Base-by-base conservation (phyloP, 495 filamentous ascomycete species). In the Xylaria flabelliformis region DNA sequence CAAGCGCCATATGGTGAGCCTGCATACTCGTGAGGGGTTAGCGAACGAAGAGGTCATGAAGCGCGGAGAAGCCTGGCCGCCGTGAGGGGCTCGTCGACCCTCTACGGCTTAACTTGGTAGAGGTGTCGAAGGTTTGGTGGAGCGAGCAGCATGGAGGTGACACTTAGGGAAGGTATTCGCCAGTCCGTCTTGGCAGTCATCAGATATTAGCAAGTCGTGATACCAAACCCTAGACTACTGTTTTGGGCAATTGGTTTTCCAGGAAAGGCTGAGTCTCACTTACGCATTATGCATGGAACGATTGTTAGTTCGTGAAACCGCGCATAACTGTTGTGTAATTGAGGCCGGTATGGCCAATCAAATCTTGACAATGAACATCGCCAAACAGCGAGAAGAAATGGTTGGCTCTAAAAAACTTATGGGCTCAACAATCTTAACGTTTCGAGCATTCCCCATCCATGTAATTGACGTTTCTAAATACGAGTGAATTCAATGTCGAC, bases 1-100 rank as follows among this genome's bases (percentile, higher is more conserved):
- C 64, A 73, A 50, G 64, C 71, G 64, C 71, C 70, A 72, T 66
- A 72, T 72, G 70, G 63, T 67, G 53, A 66, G 63, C 53, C 50
- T 67, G 53, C 69, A 72, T 72, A 36, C 59, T 55, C 24, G 41
- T 73, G 64, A 72, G 64, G 56, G 71, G 70, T 63, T 55, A 19
- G 42, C 53, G 70, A 64, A 39, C 58, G 34, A 53, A 64, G 55
- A 42, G 29, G 44, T 42, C 24, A 24, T 68, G 63, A 34, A 44
- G 59, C 48, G 50, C 62, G 63, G 70, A 72, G 70, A 72, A 72
- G 63, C 70, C 59, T 71, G 61, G 26, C 61, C 61, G 61, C n/a
- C 34, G 69, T 72, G 70, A 64, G 63, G 70, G 70, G 69, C 50
- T 56, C 39, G 19, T 48, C 50, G 42, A 50, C 48, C 66, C 66